phyloP scores from a whole-genome alignment of 257 asterid genomes.

The Nyctanthes arbortristis region DNA sequence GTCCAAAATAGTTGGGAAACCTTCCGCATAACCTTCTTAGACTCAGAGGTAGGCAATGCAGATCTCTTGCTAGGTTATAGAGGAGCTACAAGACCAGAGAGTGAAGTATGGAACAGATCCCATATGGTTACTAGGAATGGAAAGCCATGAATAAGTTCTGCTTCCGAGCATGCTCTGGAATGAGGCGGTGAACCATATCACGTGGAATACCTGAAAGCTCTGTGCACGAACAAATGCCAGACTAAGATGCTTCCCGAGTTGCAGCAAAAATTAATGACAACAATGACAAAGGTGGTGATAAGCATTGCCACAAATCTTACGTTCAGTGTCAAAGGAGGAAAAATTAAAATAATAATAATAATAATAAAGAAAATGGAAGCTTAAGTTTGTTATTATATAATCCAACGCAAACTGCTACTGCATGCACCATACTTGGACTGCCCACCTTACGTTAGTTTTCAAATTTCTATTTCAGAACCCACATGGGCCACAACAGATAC shows the following conservation, averaged over 20 bases:
- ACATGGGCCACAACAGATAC: too few relatives aligned
- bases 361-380: too few relatives aligned
- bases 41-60: constrained; percentile 4
- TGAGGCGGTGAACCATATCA: constrained; percentile 74
- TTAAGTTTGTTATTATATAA: too few relatives aligned
- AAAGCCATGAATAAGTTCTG: constrained; percentile 96
- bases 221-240: constrained; percentile 28
- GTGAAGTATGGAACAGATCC: constrained; percentile 5
- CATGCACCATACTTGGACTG: too few relatives aligned
- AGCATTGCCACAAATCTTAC: neutral
- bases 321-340: neutral
- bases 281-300: neutral
- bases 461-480: too few relatives aligned
- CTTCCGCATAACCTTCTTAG: constrained; percentile 2
- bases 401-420: too few relatives aligned
- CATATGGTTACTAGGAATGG: constrained; percentile 47
- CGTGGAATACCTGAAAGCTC: constrained; percentile 80
- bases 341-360: too few relatives aligned
- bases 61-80: neutral
- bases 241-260: constrained; percentile 8
- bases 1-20: constrained; percentile 25
- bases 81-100: neutral
- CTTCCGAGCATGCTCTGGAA: constrained; percentile 94
- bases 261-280: too few relatives aligned
- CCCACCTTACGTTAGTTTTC: too few relatives aligned